Percentiles rank a stretch among this genome's conserved stretches.
Conservation (phyloP, 2,329 filamentous ascomycete species). For the Fusarium siculi region DNA sequence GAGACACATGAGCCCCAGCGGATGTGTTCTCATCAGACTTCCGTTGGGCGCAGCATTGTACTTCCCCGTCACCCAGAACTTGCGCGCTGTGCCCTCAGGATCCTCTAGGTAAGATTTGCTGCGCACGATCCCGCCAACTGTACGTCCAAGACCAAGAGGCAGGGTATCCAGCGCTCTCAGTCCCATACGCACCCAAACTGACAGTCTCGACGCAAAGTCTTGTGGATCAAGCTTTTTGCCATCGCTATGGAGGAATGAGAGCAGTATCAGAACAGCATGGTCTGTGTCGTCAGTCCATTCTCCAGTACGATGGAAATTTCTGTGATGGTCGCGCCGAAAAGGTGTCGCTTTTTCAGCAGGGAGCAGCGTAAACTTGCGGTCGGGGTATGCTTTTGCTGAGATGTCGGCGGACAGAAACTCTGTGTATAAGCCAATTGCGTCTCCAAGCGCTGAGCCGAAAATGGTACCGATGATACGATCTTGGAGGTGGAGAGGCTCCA, state of each 20-base stretch:
- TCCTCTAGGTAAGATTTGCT: conserved; percentile 52
- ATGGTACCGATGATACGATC: conserved; percentile 57
- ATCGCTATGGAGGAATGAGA: conserved; percentile 59
- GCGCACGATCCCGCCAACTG: conserved; percentile 58
- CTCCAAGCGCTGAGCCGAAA: conserved; percentile 63
- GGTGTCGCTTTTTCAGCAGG: conserved; percentile 52
- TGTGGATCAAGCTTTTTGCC: conserved; percentile 49
- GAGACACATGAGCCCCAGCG: conserved; percentile 60
- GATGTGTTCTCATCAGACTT: conserved; percentile 64
- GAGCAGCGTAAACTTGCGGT: conserved; percentile 53
- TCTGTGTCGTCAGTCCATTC: conserved; percentile 68
- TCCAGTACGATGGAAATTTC: conserved; percentile 53
- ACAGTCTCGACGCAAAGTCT: conserved; percentile 58
- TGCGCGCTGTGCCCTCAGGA: conserved; percentile 53
- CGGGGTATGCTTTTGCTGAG: conserved; percentile 51
- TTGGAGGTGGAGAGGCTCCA: conserved; percentile 42
- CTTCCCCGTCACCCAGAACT: conserved; percentile 54
- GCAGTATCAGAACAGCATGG: conserved; percentile 60
- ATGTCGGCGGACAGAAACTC: conserved; percentile 57
- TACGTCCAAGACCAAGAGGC: conserved; percentile 59
- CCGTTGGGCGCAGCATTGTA: conserved; percentile 61
- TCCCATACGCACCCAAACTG: conserved; percentile 60
- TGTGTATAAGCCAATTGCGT: conserved; percentile 65
- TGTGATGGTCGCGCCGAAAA: conserved; percentile 57
- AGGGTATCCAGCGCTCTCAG: conserved; percentile 58